A percentile compares a stretch with the other conserved stretches of the same genome.
Evolutionary conservation across 345 rosid species (phyloP).

Genomic region (Odontarrhena argentea): DNA sequence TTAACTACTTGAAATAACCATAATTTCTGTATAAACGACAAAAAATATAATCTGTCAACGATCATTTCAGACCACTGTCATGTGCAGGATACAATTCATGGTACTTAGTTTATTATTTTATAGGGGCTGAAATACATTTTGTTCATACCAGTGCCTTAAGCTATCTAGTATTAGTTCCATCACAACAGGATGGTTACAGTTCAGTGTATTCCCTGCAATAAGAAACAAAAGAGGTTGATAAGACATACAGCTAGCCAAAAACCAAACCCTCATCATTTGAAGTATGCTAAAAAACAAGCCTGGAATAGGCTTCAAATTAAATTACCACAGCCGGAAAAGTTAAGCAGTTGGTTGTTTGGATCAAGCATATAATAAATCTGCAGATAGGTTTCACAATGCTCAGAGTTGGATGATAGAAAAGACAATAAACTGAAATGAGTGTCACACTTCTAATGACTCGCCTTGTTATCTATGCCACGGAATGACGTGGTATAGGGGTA

Average conservation of each 20-base stretch:
- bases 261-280: constrained; percentile 10
- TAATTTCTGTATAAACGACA: not conserved
- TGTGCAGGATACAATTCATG: not conserved
- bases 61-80: not conserved
- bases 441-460: constrained; percentile 22
- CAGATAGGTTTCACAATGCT: constrained; percentile 30
- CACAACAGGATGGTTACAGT: constrained; percentile 93
- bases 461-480: constrained; percentile 97
- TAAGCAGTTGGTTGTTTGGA: constrained; percentile 61
- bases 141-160: constrained; percentile 85
- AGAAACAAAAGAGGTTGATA: constrained; percentile 29
- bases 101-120: constrained; percentile 3
- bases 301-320: constrained; percentile 10
- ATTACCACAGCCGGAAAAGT: constrained; percentile 93
- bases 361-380: constrained; percentile 95
- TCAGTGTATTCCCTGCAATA: constrained; percentile 80
- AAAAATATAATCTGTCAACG: not conserved
- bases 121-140: constrained; percentile 1
- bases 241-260: constrained; percentile 4
- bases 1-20: not conserved
- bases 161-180: constrained; percentile 89
- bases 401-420: not conserved
- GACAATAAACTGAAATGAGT: not conserved
- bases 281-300: constrained; percentile 12
- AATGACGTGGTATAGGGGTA: constrained; percentile 87